These are phyloP conservation scores for Iberis pinnata DNA, from an alignment of 345 rosid species.

Conservation along the genomic window DNA sequence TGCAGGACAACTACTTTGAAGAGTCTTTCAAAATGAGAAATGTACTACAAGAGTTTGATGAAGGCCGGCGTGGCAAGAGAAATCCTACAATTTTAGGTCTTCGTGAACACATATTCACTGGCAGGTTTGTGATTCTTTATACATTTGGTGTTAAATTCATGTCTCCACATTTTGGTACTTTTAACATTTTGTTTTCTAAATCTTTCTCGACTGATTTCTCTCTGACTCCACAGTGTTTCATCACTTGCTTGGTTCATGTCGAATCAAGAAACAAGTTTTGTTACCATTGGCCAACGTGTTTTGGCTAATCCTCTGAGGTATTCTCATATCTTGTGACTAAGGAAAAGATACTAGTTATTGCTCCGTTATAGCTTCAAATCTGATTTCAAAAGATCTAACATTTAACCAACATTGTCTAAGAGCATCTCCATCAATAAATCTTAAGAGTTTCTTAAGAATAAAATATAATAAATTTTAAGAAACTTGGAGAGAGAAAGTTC, in stretches of 20 bases:
- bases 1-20: slow-evolving; percentile 94
- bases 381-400: too few species aligned
- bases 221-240: slow-evolving; percentile 62
- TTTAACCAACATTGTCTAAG: too few species aligned
- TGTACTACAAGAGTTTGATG: slow-evolving; percentile 77
- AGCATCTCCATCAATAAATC: too few species aligned
- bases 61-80: slow-evolving; percentile 62
- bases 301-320: slow-evolving; percentile 92
- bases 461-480: too few species aligned
- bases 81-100: slow-evolving; percentile 95
- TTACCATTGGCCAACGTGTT: slow-evolving; percentile 91
- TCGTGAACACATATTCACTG: slow-evolving; percentile 92
- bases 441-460: too few species aligned
- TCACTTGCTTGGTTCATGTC: slow-evolving; percentile 96
- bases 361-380: too few species aligned
- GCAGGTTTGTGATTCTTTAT: slow-evolving; percentile 48
- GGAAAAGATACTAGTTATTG: slow-evolving; percentile 7
- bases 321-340: slow-evolving; percentile 13
- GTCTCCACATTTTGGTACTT: slow-evolving; percentile 13
- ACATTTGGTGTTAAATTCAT: too few species aligned
- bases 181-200: background rate
- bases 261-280: slow-evolving; percentile 90
- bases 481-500: too few species aligned
- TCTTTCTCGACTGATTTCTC: slow-evolving; percentile 14
- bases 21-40: slow-evolving; percentile 98